A percentile compares a stretch with the other conserved stretches of the same genome.
Conservation (phyloP, 1,284 basidiomycete genomes). For the Ustilago shanxiensis region DNA sequence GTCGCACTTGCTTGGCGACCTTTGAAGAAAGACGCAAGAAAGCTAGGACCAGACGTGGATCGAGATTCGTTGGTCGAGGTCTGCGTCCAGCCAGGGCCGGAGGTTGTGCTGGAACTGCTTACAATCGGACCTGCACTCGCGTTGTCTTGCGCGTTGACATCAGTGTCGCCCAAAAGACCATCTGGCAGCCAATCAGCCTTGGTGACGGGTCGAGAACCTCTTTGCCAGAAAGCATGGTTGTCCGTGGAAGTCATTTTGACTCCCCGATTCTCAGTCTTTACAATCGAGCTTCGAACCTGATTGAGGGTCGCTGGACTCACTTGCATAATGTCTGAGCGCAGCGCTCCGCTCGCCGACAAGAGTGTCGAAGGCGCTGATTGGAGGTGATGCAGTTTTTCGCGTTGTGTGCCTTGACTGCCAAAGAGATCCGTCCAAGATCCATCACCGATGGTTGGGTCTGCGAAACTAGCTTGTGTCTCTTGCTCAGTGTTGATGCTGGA, state of each 20-base stretch:
- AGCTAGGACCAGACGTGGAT: conserved; percentile 28
- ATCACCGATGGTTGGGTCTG: conserved; percentile 13
- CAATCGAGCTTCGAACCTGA: conserved; percentile 23
- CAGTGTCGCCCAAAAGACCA: conserved; percentile 9
- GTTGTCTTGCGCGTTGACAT: conserved; percentile 5
- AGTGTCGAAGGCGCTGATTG: conserved; percentile 31
- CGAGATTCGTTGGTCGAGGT: conserved; percentile 37
- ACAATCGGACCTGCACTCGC: not conserved
- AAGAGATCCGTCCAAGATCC: conserved; percentile 34
- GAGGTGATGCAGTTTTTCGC: conserved; percentile 34
- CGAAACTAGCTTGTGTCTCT: conserved; percentile 36
- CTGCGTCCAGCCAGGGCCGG: conserved; percentile 47
- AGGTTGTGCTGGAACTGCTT: conserved; percentile 6
- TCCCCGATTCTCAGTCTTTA: conserved; percentile 32
- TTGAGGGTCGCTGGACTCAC: conserved; percentile 23
- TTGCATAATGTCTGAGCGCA: conserved; percentile 19
- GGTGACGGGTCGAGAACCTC: conserved; percentile 17
- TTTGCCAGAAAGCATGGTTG: conserved; percentile 26
- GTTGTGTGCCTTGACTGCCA: conserved; percentile 40
- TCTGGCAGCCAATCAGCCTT: conserved; percentile 41
- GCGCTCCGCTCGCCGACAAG: conserved; percentile 23
- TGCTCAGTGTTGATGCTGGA: conserved; percentile 20
- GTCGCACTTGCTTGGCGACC: conserved; percentile 29
- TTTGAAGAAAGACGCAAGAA: conserved; percentile 44
- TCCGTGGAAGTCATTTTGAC: conserved; percentile 28